Conservation (phyloP, 805 yeast genomes). For the Suhomyces canberraensis region DNA sequence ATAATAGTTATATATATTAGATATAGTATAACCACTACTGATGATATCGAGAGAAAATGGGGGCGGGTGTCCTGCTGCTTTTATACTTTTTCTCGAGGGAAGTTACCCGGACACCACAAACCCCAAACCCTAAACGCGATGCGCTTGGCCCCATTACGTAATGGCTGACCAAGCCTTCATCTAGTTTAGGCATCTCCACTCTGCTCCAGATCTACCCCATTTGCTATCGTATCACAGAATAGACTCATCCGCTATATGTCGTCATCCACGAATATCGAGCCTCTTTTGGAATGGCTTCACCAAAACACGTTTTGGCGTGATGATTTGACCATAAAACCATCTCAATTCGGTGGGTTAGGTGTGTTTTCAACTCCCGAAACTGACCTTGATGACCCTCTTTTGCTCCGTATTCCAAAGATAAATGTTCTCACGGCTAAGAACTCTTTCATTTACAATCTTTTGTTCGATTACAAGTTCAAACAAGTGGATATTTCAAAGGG, state of each 20-base stretch:
- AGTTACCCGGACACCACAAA: constrained; percentile 12
- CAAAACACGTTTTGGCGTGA: constrained; percentile 56
- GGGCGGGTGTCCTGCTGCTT: constrained; percentile 23
- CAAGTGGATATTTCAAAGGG: constrained; percentile 46
- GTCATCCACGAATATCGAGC: neutral
- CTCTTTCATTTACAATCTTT: constrained; percentile 60
- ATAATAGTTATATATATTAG: constrained; percentile 57
- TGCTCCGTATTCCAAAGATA: constrained; percentile 61
- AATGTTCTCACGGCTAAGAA: constrained; percentile 57
- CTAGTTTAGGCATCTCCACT: too few species aligned
- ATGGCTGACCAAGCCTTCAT: neutral
- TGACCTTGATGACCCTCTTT: constrained; percentile 32
- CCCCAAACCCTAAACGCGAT: too few species aligned
- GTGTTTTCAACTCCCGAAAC: constrained; percentile 53
- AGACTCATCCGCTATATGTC: too few species aligned
- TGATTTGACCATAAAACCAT: constrained; percentile 43
- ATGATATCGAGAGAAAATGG: constrained; percentile 46
- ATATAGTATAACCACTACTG: constrained; percentile 83
- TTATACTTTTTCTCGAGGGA: constrained; percentile 27
- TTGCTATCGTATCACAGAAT: too few species aligned
- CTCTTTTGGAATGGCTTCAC: constrained; percentile 46
- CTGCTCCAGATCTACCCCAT: too few species aligned
- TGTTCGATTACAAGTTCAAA: constrained; percentile 46
- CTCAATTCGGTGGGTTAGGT: constrained; percentile 65
- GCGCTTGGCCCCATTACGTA: too few species aligned